Evolutionary conservation across 805 yeast genomes (phyloP), one percentile per base, ranked within the genome.

Genomic region (Tetrapisispora fleetii): DNA sequence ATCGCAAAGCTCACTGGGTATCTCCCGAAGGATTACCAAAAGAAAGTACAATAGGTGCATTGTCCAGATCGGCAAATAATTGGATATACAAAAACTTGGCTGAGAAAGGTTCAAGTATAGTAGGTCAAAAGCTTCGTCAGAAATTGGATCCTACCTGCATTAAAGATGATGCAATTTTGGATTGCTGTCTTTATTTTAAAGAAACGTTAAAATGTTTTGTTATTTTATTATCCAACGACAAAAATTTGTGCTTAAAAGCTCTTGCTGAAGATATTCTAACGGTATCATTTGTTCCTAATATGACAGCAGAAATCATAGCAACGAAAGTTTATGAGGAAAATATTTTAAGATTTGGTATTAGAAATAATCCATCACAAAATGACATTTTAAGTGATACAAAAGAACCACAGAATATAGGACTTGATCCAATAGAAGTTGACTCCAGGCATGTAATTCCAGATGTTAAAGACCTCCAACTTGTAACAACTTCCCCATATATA

Each of bases 121-220:
- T 74, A 43, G 95, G 86, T 0, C 96, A 90, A 62, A 77, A 73
- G 53, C 40, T 74, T 17, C 62, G 68, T 28, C 86, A 89, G 59
- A 64, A 69, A 24, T 42, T 82, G 1, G 79, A 81, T 49, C 58
- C 60, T 9, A 46, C 57, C 2, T 62, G 79, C 1, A 47, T 47
- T 0, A 81, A 85, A 50, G 97, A 90, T 64, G 95, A 89, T 58
- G 75, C 95, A 0, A 89, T 90, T 52, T 65, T 89, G 39, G 96
- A 90, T 62, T 88, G 96, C 61, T 84, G 95, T 56, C 58, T 83
- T 24, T 88, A 75, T 59, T 80, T 82, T 49, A 72, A 75, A 51
- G 64, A 68, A 13, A 63, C 65, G 14, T 56, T 62, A 32, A 47
- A 63, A 4, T 62, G 71, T 6, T 58, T 78, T 50, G 83, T 83